Evolutionary conservation across 2,329 filamentous ascomycete species (phyloP).

Genomic region (Aspergillus felis): DNA sequence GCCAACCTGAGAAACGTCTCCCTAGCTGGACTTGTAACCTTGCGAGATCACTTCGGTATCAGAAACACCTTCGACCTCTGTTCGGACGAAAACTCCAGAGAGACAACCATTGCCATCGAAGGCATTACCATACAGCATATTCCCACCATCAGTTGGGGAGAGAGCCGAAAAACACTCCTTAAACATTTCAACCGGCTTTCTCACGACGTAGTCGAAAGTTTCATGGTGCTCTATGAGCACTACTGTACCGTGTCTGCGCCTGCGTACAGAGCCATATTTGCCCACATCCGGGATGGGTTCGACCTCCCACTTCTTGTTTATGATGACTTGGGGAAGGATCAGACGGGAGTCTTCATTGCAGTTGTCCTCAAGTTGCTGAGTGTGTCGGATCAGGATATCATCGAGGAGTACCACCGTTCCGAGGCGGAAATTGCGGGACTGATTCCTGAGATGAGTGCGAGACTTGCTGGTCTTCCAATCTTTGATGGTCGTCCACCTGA

Average conservation of each 20-base stretch:
- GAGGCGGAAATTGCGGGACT: neutral
- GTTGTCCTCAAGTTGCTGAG: slow-evolving; percentile 62
- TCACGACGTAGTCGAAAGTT: neutral
- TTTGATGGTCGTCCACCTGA: neutral
- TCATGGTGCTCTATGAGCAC: neutral
- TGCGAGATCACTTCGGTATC: neutral
- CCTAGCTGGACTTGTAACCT: neutral
- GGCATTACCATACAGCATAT: neutral
- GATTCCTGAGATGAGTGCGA: neutral
- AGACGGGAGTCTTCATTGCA: slow-evolving; percentile 67
- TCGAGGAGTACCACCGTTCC: slow-evolving; percentile 55
- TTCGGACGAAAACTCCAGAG: neutral
- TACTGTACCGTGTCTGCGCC: neutral
- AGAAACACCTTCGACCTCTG: neutral
- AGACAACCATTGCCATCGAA: neutral
- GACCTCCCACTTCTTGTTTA: slow-evolving; percentile 59
- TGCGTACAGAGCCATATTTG: neutral
- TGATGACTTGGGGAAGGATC: slow-evolving; percentile 74
- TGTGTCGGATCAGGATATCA: slow-evolving; percentile 57
- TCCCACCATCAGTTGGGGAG: neutral
- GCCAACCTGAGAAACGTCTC: neutral
- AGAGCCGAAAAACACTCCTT: neutral
- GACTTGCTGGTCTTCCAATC: neutral
- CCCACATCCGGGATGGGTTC: slow-evolving; percentile 13
- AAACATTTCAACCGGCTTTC: neutral